phyloP scores from a whole-genome alignment of 495 filamentous ascomycete genomes.

The Penicillium canariense region DNA sequence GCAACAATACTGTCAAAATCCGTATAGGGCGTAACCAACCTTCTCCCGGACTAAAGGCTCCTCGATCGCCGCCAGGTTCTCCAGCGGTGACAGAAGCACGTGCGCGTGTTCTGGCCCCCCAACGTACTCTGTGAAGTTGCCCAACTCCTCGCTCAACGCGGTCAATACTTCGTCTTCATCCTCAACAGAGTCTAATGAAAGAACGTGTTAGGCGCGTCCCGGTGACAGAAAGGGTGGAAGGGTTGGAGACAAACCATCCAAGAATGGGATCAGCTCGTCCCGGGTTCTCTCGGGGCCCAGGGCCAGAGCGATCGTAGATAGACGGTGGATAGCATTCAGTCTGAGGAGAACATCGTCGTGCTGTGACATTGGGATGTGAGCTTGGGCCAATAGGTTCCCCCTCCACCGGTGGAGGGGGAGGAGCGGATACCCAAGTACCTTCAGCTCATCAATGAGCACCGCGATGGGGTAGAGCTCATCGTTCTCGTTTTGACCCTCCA shows the following conservation, averaged over 20 bases:
- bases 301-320: conserved; percentile 96
- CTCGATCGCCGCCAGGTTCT: conserved; percentile 97
- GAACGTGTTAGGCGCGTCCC: conserved; percentile 27
- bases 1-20: not conserved
- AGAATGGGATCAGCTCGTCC: conserved; percentile 96
- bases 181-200: conserved; percentile 83
- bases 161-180: conserved; percentile 98
- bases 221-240: conserved; percentile 3
- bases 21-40: conserved; percentile 48
- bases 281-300: conserved; percentile 92
- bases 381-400: conserved; percentile 11
- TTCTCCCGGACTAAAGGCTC: conserved; percentile 97
- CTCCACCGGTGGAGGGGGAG: conserved; percentile 9
- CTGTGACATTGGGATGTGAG: conserved; percentile 47
- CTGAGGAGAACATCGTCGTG: conserved; percentile 97
- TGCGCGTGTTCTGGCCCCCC: conserved; percentile 91
- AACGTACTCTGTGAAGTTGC: conserved; percentile 95
- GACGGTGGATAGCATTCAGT: conserved; percentile 95
- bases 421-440: conserved; percentile 55
- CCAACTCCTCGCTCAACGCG: conserved; percentile 92
- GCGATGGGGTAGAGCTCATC: conserved; percentile 99
- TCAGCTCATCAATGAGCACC: conserved; percentile 98
- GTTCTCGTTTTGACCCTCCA: conserved; percentile 73
- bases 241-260: conserved; percentile 70
- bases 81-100: conserved; percentile 92